Evolutionary conservation across 352 stramenopile genomes (phyloP), one percentile per base, ranked within the genome.

Genomic region (Hyaloperonospora arabidopsidis): DNA sequence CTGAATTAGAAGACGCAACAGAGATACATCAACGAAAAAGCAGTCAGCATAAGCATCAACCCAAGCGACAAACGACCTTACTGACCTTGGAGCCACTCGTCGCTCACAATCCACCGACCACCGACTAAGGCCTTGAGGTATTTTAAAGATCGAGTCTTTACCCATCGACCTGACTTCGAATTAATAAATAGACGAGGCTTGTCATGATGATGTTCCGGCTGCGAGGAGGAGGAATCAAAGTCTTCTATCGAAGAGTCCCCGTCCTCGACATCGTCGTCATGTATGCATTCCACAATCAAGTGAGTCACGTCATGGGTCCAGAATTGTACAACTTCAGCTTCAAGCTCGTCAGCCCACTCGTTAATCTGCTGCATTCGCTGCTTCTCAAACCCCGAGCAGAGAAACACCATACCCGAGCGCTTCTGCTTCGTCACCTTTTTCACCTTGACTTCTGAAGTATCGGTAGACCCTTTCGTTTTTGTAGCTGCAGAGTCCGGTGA

Each of bases 81-180:
- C 25, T 29, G 25, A 86, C 79, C 79, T 74, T 77, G 60, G 19
- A 94, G 65, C 84, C 84, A 94, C 15, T 84, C 70, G 29, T 89
- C 74, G 44, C 79, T 90, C 28, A 94, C 79, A 60, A 94, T 87
- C 84, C 84, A 94, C 22, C 81, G 76, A 8, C 84, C 84, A 13
- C 65, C 76, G 28, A 83, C 71, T 7, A 94, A 70, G 45, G 77
- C 84, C 50, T 92, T 92, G 19, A 94, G 68, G 28, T 92, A 94
- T 54, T 94, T 94, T 36, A 94, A 67, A 22, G 84, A 92, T 14
- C 84, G 74, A 40, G 87, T 88, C 59, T 87, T 89, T 19, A 89
- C 84, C 81, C 82, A 94, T 21, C 76, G 73, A 32, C 61, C 57
- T 45, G 68, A 66, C 25, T 71, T 61, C n/a, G 45, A 3, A 18